Evolutionary conservation across 768 basidiomycete species (phyloP).

Genomic region (Leccinum imitatum): DNA sequence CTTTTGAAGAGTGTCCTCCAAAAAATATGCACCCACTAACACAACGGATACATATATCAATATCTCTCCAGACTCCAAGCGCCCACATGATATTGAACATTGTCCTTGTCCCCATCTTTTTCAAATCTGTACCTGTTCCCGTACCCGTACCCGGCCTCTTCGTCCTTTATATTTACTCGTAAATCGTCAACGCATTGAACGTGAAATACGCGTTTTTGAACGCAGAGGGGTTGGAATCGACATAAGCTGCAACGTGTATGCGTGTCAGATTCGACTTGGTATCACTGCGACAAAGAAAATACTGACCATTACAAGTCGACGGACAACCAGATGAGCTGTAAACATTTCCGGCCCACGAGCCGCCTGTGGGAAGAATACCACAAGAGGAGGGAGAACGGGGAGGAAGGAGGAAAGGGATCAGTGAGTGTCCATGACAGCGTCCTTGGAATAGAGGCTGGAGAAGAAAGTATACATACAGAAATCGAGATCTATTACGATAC

Average conservation of each 20-base stretch:
- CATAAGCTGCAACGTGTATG: conserved; percentile 20
- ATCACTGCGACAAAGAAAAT: neutral
- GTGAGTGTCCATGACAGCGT: neutral
- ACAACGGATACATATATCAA: no score
- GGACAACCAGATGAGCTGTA: conserved; percentile 28
- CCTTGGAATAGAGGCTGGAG: neutral
- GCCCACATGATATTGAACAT: neutral
- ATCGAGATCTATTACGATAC: conserved; percentile 59
- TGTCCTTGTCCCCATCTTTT: neutral
- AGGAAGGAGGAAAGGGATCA: neutral
- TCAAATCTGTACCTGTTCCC: neutral
- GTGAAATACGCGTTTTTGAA: conserved; percentile 43
- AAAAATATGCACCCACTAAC: neutral
- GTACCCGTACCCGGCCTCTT: neutral
- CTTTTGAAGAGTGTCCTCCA: neutral
- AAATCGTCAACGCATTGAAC: conserved; percentile 38
- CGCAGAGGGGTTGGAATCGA: conserved; percentile 38
- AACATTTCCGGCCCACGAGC: conserved; percentile 30
- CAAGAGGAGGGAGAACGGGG: neutral
- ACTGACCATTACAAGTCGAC: conserved; percentile 29
- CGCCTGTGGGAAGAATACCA: conserved; percentile 16
- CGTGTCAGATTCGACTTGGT: conserved; percentile 12
- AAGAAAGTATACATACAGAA: conserved; percentile 22
- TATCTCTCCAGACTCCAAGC: neutral
- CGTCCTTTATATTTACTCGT: conserved; percentile 20